Percentiles rank a stretch among this genome's conserved stretches.
Evolutionary conservation across 306 rosid species (phyloP).

Genomic region (Prunus salicina): DNA sequence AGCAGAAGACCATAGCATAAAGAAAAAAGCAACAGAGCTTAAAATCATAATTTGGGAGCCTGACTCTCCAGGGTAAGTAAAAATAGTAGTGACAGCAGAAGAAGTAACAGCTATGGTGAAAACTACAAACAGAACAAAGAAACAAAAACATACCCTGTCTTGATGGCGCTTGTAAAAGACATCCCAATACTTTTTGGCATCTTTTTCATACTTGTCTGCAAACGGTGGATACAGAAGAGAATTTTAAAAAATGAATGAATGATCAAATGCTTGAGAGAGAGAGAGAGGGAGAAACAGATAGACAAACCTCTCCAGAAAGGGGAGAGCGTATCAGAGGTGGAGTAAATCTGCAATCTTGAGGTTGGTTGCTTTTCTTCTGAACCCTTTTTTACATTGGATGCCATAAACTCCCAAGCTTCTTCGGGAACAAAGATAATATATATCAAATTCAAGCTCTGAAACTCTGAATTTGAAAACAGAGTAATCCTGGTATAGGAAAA

Average conservation of each 20-base stretch:
- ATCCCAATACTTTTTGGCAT: constrained; percentile 94
- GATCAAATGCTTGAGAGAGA: background rate
- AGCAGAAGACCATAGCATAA: background rate
- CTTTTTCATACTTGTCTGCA: constrained; percentile 82
- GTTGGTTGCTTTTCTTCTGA: constrained; percentile 38
- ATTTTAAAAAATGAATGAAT: too few species aligned
- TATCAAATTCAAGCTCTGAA: background rate
- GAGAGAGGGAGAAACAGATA: constrained; percentile 5
- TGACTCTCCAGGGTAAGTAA: too few species aligned
- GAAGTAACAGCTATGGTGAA: background rate
- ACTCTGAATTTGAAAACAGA: background rate
- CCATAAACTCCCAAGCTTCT: constrained; percentile 33
- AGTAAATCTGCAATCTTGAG: constrained; percentile 70
- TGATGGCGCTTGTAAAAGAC: constrained; percentile 84
- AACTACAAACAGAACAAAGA: background rate
- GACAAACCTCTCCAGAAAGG: constrained; percentile 83
- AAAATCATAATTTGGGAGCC: background rate
- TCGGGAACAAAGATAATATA: background rate
- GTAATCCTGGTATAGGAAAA: background rate
- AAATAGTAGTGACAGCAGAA: background rate
- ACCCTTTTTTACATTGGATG: constrained; percentile 34
- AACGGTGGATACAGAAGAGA: background rate
- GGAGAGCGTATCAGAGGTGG: constrained; percentile 50
- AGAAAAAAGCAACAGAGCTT: background rate
- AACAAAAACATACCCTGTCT: constrained; percentile 54